A percentile compares a stretch with the other conserved stretches of the same genome.
phyloP scores from a whole-genome alignment of 2,329 filamentous ascomycete genomes.

The Stagonosporopsis tanaceti region DNA sequence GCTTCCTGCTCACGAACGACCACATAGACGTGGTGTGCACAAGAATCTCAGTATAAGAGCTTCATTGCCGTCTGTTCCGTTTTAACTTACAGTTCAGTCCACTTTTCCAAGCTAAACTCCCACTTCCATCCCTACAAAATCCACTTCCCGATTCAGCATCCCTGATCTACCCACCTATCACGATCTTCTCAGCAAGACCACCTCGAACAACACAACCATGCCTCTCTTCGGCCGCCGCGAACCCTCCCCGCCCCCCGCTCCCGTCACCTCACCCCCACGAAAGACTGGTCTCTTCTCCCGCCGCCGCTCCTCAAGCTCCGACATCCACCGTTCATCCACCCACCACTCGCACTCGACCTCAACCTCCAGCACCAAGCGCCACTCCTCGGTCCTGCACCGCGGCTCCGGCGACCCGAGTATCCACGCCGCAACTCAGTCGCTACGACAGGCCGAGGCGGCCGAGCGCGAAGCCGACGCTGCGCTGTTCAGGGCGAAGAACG shows the following conservation, averaged over 20 bases:
- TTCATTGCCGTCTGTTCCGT: constrained; percentile 12
- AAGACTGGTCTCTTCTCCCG: constrained; percentile 48
- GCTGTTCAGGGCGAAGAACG: constrained; percentile 63
- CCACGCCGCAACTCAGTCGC: constrained; percentile 66
- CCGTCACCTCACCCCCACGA: constrained; percentile 32
- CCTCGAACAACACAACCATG: constrained; percentile 27
- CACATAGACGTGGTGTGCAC: not conserved
- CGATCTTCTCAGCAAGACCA: not conserved
- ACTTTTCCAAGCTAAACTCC: constrained; percentile 9
- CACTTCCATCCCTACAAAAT: not conserved
- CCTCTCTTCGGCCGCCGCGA: constrained; percentile 47
- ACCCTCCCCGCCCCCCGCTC: constrained; percentile 32
- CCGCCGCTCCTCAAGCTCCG: constrained; percentile 46
- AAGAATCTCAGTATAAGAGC: constrained; percentile 16
- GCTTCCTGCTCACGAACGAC: constrained; percentile 7
- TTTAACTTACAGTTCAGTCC: constrained; percentile 2
- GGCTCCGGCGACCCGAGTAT: constrained; percentile 67
- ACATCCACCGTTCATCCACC: constrained; percentile 28
- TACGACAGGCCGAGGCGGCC: constrained; percentile 68
- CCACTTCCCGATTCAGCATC: not conserved
- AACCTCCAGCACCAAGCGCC: constrained; percentile 37
- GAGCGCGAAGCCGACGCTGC: constrained; percentile 72
- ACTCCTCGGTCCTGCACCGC: constrained; percentile 52
- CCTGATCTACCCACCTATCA: not conserved
- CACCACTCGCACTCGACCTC: constrained; percentile 28